Evolutionary conservation across 768 basidiomycete genomes (phyloP), one percentile per base, ranked within the genome.

Genomic region (Boletus vinaceobasis): DNA sequence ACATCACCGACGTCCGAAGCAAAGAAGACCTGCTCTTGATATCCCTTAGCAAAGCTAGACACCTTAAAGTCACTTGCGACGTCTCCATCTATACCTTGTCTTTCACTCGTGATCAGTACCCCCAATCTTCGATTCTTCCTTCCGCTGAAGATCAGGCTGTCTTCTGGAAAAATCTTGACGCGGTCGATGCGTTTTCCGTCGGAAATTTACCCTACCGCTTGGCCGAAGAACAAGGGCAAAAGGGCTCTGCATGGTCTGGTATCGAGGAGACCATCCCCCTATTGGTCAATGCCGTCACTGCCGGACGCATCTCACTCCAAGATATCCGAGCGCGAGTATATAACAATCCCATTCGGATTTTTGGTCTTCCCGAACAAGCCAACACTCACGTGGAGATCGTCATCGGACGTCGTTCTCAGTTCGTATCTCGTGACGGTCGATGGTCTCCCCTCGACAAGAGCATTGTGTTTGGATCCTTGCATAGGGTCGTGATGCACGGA

Each of bases 1-100:
- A 99, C 69, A 81, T 98, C 60, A 91, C 91, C 9, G 90, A 95
- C 63, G 91, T 98, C 32, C 85, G 86, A 57, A 88, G 79, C 58
- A 80, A 82, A 60, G 93, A 95, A 51, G 97, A 98, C 65, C 76
- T 99, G 45, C 77, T 88, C 31, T 75, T 99, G 54, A 98, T 99
- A 67, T 86, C 89, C 3, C 79, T 99, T 37, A 94, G 93, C 80
- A 99, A 99, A 75, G 87, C 87, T 39, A 95, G 93, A 75, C 79
- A 89, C 13, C 82, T 98, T 63, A 89, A 91, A 64, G 96, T 98
- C 47, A 98, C 96, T 4, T 98, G 96, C 71, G 97, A 99, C 62
- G 92, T 97, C 32, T 86, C 94, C 14, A 80, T 98, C 47, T 98
- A 89, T 71, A 82, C 91, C 17, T 75, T 99, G 50, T 98, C 97